A percentile compares a stretch with the other conserved stretches of the same genome.
phyloP scores from a whole-genome alignment of 805 yeast species.

The Pichia rugopelliculosa region DNA sequence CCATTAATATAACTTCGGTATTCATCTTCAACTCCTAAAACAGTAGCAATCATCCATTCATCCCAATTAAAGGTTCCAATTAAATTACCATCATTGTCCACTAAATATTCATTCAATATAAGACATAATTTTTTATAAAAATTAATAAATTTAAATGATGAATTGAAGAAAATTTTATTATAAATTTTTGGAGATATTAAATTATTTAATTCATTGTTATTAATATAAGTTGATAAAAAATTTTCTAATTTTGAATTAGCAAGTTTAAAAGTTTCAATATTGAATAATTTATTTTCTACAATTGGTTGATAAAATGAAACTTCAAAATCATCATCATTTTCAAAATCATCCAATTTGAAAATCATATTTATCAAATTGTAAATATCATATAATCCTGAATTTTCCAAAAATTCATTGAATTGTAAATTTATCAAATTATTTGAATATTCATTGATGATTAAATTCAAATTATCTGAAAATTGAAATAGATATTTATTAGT shows the following conservation, averaged over 20 bases:
- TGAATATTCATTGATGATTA: slow-evolving; percentile 21
- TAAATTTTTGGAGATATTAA: slow-evolving; percentile 58
- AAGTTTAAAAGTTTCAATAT: slow-evolving; percentile 33
- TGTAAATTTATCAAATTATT: slow-evolving; percentile 34
- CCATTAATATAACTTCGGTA: slow-evolving; percentile 8
- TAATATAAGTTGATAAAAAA: slow-evolving; percentile 52
- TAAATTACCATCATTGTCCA: slow-evolving; percentile 19
- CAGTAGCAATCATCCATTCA: slow-evolving; percentile 53
- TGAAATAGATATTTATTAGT: slow-evolving; percentile 35
- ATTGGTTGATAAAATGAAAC: slow-evolving; percentile 60
- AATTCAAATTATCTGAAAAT: not conserved
- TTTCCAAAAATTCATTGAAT: slow-evolving; percentile 39
- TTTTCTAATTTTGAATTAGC: slow-evolving; percentile 41
- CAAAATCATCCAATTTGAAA: slow-evolving; percentile 40
- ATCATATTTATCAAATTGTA: slow-evolving; percentile 64
- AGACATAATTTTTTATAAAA: slow-evolving; percentile 36
- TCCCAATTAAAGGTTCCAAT: slow-evolving; percentile 43
- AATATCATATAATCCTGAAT: slow-evolving; percentile 50
- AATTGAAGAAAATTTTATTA: slow-evolving; percentile 43
- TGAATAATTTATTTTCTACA: slow-evolving; percentile 51
- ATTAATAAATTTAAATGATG: slow-evolving; percentile 42
- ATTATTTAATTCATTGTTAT: slow-evolving; percentile 49
- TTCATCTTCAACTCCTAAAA: slow-evolving; percentile 56
- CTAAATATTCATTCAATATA: slow-evolving; percentile 33
- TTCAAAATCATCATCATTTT: slow-evolving; percentile 45